phyloP scores from a whole-genome alignment of 1,284 basidiomycete species.

The Irpex rosettiformis region DNA sequence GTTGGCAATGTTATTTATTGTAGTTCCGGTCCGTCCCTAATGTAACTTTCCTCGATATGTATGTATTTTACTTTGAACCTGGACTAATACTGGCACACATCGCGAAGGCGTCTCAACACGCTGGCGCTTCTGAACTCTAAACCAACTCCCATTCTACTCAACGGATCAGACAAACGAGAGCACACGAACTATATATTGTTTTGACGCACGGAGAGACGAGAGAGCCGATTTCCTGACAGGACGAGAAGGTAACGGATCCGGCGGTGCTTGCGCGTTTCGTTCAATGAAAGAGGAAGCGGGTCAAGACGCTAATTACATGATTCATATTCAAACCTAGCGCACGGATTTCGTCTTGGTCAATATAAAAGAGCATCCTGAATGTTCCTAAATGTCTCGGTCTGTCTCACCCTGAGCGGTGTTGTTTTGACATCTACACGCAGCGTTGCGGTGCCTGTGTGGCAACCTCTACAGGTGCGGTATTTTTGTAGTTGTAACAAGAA shows the following conservation, averaged over 20 bases:
- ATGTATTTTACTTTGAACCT: too few species aligned
- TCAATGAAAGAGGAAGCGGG: not conserved
- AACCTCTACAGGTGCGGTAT: not conserved
- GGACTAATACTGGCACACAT: too few species aligned
- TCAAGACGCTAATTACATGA: not conserved
- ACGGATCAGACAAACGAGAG: not conserved
- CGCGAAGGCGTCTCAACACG: too few species aligned
- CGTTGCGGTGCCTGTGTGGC: not conserved
- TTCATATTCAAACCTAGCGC: too few species aligned
- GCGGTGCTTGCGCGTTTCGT: not conserved
- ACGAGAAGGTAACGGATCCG: not conserved
- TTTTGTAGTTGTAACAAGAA: not conserved
- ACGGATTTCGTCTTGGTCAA: too few species aligned
- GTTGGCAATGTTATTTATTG: not conserved
- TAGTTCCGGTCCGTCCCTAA: not conserved
- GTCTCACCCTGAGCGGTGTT: too few species aligned
- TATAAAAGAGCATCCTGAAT: too few species aligned
- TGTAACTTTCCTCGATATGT: not conserved
- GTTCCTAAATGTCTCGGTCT: too few species aligned
- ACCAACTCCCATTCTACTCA: too few species aligned
- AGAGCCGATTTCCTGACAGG: not conserved
- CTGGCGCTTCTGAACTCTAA: too few species aligned
- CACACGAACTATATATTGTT: not conserved
- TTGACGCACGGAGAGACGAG: not conserved
- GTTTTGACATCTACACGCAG: not conserved